Conservation (phyloP, 129 eudicot genomes). For the Oenanthe sinensis region DNA sequence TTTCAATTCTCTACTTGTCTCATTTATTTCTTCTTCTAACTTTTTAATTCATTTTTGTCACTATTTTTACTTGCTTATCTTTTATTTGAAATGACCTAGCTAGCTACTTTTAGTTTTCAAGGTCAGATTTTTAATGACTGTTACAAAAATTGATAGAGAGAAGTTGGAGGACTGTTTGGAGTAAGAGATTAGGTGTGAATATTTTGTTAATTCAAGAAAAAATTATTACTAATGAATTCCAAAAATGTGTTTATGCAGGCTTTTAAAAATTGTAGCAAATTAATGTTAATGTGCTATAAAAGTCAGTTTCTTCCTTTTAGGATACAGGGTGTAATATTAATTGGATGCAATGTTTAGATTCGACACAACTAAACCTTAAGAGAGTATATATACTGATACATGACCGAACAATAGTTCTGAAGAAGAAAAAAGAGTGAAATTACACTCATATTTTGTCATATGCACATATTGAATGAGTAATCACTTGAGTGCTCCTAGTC, state of each 20-base stretch:
- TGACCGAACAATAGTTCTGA: neutral
- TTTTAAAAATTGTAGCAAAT: neutral
- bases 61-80: neutral
- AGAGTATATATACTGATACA: neutral
- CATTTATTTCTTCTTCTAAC: neutral
- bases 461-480: neutral
- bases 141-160: neutral
- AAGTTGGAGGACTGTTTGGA: neutral
- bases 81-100: neutral
- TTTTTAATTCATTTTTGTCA: neutral
- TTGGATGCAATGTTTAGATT: neutral
- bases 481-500: constrained; percentile 1
- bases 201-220: neutral
- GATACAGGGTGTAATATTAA: neutral
- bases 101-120: too few species aligned
- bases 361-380: neutral
- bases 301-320: neutral
- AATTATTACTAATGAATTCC: neutral
- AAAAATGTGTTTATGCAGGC: neutral
- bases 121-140: neutral
- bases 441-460: neutral
- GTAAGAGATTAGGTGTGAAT: neutral
- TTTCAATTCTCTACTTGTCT: neutral
- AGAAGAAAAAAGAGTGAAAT: neutral
- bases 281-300: too few species aligned